A percentile compares a stretch with the other conserved stretches of the same genome.
Evolutionary conservation across 768 basidiomycete species (phyloP).

Genomic region (Russula griseocarnosa): DNA sequence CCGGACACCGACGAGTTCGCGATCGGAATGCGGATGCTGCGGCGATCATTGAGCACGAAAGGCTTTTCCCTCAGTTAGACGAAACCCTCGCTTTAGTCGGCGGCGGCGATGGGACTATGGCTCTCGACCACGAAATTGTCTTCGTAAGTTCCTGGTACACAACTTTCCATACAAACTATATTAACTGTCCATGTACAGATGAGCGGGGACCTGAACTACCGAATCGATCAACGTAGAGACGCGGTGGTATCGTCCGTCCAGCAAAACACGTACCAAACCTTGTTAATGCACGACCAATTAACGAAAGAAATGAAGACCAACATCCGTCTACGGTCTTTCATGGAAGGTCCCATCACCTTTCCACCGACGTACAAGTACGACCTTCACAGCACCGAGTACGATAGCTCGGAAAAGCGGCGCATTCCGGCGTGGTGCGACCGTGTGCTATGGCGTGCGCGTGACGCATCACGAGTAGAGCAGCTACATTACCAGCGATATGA

Average conservation of each 20-base stretch:
- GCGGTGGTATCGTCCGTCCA: slow-evolving; percentile 67
- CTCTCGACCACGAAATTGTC: slow-evolving; percentile 92
- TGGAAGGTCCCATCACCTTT: slow-evolving; percentile 79
- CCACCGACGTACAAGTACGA: slow-evolving; percentile 96
- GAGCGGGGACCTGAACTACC: slow-evolving; percentile 95
- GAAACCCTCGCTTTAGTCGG: slow-evolving; percentile 70
- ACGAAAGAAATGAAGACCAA: slow-evolving; percentile 85
- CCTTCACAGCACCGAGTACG: slow-evolving; percentile 69
- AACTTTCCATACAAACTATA: not conserved
- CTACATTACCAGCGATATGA: slow-evolving; percentile 81
- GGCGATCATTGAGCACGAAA: slow-evolving; percentile 78
- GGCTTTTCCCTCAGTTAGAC: slow-evolving; percentile 56
- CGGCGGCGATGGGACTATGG: slow-evolving; percentile 90
- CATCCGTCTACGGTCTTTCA: slow-evolving; percentile 79
- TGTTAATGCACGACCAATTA: slow-evolving; percentile 82
- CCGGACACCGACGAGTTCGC: slow-evolving; percentile 79
- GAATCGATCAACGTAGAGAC: slow-evolving; percentile 90
- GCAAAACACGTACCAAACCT: slow-evolving; percentile 56
- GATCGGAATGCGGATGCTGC: slow-evolving; percentile 85
- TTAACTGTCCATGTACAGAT: slow-evolving; percentile 43
- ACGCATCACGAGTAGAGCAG: slow-evolving; percentile 53
- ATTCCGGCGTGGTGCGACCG: slow-evolving; percentile 97
- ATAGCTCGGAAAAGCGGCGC: slow-evolving; percentile 83
- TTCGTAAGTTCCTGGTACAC: slow-evolving; percentile 51
- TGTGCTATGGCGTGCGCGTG: slow-evolving; percentile 69